phyloP scores from a whole-genome alignment of 495 filamentous ascomycete genomes.

The Wilcoxina mikolae region DNA sequence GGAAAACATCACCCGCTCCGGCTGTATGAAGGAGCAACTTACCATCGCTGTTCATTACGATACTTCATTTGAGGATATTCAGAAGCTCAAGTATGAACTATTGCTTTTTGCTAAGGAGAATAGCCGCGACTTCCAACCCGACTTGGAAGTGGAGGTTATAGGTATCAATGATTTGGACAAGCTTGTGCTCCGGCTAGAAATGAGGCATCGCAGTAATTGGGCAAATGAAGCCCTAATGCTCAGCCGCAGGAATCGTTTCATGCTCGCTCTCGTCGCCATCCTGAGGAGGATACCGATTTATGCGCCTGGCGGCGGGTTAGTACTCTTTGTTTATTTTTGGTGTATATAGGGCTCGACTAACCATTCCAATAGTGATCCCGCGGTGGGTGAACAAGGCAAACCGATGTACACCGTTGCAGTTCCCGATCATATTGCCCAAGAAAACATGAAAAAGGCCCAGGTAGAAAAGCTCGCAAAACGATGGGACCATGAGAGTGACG shows the following conservation, averaged over 20 bases:
- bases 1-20: slow-evolving; percentile 79
- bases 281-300: slow-evolving; percentile 78
- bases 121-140: slow-evolving; percentile 75
- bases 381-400: slow-evolving; percentile 52
- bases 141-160: slow-evolving; percentile 60
- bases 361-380: slow-evolving; percentile 33
- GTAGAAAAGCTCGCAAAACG: slow-evolving; percentile 48
- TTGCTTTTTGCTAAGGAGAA: slow-evolving; percentile 78
- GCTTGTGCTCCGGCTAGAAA: slow-evolving; percentile 63
- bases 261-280: slow-evolving; percentile 81
- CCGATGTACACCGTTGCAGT: slow-evolving; percentile 63
- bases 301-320: slow-evolving; percentile 45
- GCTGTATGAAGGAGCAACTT: slow-evolving; percentile 80
- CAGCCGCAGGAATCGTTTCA: slow-evolving; percentile 81
- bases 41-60: slow-evolving; percentile 39
- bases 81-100: slow-evolving; percentile 66
- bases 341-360: not conserved
- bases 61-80: slow-evolving; percentile 75
- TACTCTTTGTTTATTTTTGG: not conserved
- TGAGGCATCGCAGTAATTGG: slow-evolving; percentile 94
- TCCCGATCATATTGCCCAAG: slow-evolving; percentile 45
- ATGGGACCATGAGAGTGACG: slow-evolving; percentile 30
- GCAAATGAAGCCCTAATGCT: slow-evolving; percentile 74
- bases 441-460: slow-evolving; percentile 44
- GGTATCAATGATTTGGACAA: slow-evolving; percentile 80